Evolutionary conservation across 2,329 filamentous ascomycete genomes (phyloP).

Genomic region (Colletotrichum sp.): DNA sequence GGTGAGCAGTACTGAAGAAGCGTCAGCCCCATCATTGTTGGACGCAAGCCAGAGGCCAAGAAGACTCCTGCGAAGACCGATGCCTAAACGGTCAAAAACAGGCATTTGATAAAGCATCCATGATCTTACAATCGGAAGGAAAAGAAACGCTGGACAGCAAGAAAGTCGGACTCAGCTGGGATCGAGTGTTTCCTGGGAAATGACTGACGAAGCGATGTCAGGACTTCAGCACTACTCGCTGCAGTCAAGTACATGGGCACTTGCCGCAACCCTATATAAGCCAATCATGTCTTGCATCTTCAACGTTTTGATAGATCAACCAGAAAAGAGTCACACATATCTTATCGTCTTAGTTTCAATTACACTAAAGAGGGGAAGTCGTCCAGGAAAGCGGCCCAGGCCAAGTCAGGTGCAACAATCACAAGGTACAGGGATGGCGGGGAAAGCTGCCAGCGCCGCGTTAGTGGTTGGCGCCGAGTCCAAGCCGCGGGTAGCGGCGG

Average conservation of each 20-base stretch:
- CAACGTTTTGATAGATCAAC: background rate
- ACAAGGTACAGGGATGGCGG: background rate
- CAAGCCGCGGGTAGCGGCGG: conserved; percentile 12
- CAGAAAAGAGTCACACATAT: background rate
- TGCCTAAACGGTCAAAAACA: background rate
- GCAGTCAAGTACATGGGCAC: background rate
- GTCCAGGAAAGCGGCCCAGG: background rate
- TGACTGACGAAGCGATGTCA: background rate
- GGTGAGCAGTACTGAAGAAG: background rate
- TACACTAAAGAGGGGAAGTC: background rate
- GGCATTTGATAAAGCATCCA: background rate
- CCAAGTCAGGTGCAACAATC: background rate
- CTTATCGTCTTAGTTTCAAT: background rate
- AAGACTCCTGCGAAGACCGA: background rate
- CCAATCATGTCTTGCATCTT: background rate
- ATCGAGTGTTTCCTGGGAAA: background rate
- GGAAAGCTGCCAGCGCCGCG: background rate
- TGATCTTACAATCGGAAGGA: background rate
- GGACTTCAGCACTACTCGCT: background rate
- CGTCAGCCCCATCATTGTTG: background rate
- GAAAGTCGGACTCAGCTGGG: background rate
- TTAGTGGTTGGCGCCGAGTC: background rate
- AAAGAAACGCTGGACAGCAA: background rate
- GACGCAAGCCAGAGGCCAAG: background rate
- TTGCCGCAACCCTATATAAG: background rate